Conservation (phyloP, 257 asterid genomes). For the Datura wrightii region DNA sequence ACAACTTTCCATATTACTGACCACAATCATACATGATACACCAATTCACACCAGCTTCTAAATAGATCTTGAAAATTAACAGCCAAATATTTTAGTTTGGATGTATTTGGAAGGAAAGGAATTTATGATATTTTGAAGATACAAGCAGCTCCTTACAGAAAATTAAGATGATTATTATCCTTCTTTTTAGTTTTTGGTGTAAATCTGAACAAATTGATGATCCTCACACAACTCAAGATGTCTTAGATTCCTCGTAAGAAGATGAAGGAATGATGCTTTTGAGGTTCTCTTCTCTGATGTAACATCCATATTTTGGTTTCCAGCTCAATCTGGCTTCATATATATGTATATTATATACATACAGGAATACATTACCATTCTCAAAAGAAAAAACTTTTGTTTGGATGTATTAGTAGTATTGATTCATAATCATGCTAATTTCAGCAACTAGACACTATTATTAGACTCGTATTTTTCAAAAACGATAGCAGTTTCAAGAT, state of each 20-base stretch:
- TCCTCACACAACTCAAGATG: background rate
- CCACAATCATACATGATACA: conserved; percentile 2
- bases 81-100: background rate
- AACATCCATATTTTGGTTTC: background rate
- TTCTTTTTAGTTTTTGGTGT: background rate
- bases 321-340: background rate
- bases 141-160: background rate
- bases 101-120: background rate
- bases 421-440: background rate
- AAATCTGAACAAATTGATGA: background rate
- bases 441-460: background rate
- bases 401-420: background rate
- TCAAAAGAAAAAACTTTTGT: background rate
- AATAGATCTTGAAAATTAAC: background rate
- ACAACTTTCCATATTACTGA: background rate
- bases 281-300: background rate
- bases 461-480: background rate
- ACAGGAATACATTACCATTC: background rate
- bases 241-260: background rate
- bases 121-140: conserved; percentile 3
- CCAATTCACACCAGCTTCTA: conserved; percentile 3
- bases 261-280: background rate
- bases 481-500: background rate
- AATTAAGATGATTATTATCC: background rate
- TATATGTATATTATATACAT: background rate